phyloP scores from a whole-genome alignment of 257 asterid genomes.

The Ophiorrhiza pumila region DNA sequence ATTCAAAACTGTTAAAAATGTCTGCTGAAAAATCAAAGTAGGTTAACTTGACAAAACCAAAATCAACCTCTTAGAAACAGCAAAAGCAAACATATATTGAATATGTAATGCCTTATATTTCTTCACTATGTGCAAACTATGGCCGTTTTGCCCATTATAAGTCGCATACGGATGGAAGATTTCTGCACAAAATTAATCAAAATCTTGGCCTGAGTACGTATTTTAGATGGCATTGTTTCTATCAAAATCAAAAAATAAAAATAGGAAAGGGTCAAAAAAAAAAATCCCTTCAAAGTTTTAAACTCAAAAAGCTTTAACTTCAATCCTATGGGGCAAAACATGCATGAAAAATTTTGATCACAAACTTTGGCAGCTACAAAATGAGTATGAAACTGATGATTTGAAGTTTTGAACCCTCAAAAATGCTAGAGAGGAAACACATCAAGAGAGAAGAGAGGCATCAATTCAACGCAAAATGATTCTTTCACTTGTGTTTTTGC shows the following conservation, averaged over 20 bases:
- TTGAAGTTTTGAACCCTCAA: neutral
- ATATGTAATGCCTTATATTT: neutral
- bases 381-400: too few species aligned
- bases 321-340: too few species aligned
- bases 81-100: conserved; percentile 5
- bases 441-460: conserved; percentile 1
- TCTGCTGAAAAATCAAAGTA: conserved; percentile 17
- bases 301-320: neutral
- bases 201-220: too few species aligned
- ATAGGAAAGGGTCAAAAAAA: too few species aligned
- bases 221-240: neutral
- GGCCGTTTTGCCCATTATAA: conserved; percentile 29
- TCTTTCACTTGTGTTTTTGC: neutral
- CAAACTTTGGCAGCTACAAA: neutral
- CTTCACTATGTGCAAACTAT: conserved; percentile 27
- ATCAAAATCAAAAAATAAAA: too few species aligned
- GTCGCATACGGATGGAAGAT: conserved; percentile 34
- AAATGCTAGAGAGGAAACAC: neutral
- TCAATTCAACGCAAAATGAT: neutral
- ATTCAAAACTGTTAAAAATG: neutral
- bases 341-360: neutral
- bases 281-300: neutral
- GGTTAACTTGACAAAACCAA: conserved; percentile 10
- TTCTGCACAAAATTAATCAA: conserved; percentile 12
- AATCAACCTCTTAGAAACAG: conserved; percentile 22